Evolutionary conservation across 164 flowering plant species (phyloP).

Genomic region (Piper longum): DNA sequence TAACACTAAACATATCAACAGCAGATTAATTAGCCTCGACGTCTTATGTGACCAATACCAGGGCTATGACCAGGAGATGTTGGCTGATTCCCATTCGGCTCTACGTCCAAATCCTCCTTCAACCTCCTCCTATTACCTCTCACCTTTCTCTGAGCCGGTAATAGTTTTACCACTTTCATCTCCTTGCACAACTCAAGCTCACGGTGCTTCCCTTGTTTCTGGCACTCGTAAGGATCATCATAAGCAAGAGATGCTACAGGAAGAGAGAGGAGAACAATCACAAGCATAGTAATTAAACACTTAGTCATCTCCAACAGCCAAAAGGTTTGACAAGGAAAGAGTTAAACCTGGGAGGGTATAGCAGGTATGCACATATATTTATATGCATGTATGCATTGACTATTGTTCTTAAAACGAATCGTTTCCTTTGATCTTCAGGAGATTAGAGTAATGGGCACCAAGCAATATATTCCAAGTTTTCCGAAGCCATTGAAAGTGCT

Average conservation of each 20-base stretch:
- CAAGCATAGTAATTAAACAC: background rate
- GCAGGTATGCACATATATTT: background rate
- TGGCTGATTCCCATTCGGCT: background rate
- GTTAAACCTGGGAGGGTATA: background rate
- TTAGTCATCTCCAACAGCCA: background rate
- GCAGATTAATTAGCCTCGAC: background rate
- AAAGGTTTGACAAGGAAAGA: background rate
- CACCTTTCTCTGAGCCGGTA: background rate
- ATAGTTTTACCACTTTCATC: background rate
- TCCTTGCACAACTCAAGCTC: background rate
- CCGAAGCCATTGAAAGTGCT: slow-evolving; percentile 2
- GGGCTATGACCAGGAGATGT: slow-evolving; percentile 3
- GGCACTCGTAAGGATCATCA: background rate
- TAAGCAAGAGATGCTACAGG: background rate
- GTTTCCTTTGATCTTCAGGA: background rate
- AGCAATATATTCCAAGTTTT: background rate
- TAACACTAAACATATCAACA: too few species aligned
- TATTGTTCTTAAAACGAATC: background rate
- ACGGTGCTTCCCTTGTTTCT: background rate
- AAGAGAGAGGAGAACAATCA: background rate
- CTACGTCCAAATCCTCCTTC: background rate
- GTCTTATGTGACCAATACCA: background rate
- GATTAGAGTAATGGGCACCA: background rate
- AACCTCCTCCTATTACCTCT: background rate
- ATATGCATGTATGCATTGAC: too few species aligned